Percentiles rank a stretch among this genome's conserved stretches.
These are phyloP conservation scores for Colletotrichum eremochloae DNA, from an alignment of 2,329 filamentous ascomycete genomes.

Conservation along the genomic window DNA sequence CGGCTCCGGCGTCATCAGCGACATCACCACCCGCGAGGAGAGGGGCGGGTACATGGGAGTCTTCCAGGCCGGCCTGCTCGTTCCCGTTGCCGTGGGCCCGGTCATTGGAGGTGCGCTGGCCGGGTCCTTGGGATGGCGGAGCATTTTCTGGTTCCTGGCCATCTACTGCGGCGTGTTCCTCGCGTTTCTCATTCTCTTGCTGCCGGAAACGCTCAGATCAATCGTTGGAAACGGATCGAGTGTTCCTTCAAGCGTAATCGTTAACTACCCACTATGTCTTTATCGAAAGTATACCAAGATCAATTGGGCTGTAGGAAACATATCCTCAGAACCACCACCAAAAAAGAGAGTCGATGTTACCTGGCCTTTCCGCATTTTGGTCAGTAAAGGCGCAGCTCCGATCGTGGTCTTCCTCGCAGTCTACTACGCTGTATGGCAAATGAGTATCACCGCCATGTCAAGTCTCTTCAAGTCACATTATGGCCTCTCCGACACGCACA, in stretches of 20 bases:
- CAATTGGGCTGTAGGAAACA: slow-evolving; percentile 30
- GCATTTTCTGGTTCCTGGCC: slow-evolving; percentile 68
- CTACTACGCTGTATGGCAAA: slow-evolving; percentile 68
- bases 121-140: slow-evolving; percentile 65
- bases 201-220: slow-evolving; percentile 61
- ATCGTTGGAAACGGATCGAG: slow-evolving; percentile 59
- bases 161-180: slow-evolving; percentile 57
- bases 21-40: slow-evolving; percentile 69
- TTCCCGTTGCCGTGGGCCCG: slow-evolving; percentile 58
- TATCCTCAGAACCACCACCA: too few relatives aligned
- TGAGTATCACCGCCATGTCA: slow-evolving; percentile 67
- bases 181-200: slow-evolving; percentile 55
- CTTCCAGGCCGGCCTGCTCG: slow-evolving; percentile 52
- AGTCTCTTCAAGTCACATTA: slow-evolving; percentile 61
- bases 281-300: slow-evolving; percentile 51
- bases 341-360: slow-evolving; percentile 58
- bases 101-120: slow-evolving; percentile 66
- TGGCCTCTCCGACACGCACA: slow-evolving; percentile 57
- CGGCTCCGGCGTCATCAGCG: slow-evolving; percentile 65
- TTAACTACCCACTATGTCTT: slow-evolving; percentile 49
- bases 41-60: slow-evolving; percentile 68
- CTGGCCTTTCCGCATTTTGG: slow-evolving; percentile 61
- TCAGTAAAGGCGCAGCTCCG: slow-evolving; percentile 57
- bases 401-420: slow-evolving; percentile 63
- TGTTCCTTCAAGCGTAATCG: slow-evolving; percentile 42